Conservation (phyloP, 108 stramenopile genomes). For the Heterococcus sp. region DNA sequence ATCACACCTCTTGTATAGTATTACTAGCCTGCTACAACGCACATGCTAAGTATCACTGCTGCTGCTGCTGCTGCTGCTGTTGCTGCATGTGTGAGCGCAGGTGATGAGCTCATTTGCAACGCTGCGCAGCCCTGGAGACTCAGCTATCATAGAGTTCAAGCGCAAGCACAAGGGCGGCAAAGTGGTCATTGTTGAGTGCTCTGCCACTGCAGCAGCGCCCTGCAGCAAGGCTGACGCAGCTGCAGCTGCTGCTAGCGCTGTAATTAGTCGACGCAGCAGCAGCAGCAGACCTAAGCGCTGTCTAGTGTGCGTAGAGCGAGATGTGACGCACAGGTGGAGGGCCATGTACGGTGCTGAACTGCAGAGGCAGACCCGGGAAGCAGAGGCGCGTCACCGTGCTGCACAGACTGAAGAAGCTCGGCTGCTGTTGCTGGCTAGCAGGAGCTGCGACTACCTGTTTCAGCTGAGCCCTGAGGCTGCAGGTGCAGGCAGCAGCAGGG, state of each 20-base stretch:
- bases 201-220: background rate
- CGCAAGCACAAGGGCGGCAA: background rate
- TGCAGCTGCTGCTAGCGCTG: no score
- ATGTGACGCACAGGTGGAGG: background rate
- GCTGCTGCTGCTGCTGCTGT: no score
- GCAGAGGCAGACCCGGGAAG: background rate
- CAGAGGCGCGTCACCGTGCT: background rate
- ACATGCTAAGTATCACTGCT: no score
- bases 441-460: background rate
- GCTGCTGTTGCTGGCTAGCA: background rate
- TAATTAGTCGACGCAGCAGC: no score
- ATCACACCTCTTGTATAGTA: no score
- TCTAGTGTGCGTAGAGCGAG: background rate
- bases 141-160: background rate
- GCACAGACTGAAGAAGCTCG: background rate
- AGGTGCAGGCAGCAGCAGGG: no score
- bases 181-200: background rate
- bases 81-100: no score
- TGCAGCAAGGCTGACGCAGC: no score
- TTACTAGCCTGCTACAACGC: no score
- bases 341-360: background rate
- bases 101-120: background rate
- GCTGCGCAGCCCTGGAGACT: background rate
- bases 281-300: no score
- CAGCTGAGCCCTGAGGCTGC: background rate